Base-by-base conservation (phyloP, 441 rosid species). In the Isatis lusitanica region DNA sequence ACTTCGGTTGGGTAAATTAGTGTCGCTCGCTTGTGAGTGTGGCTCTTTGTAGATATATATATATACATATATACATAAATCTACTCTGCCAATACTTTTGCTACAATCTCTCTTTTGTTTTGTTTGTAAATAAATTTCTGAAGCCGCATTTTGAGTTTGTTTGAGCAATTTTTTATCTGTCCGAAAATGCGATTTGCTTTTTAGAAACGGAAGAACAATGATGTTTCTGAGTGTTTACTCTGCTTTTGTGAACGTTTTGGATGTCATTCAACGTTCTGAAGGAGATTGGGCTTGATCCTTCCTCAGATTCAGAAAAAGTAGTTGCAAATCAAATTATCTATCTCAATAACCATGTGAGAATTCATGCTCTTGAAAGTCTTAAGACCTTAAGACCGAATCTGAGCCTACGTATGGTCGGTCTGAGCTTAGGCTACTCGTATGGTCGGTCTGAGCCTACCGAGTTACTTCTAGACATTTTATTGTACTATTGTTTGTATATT, bases 21-120 rank as follows among this genome's bases (percentile, higher is more conserved):
- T 61, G 42, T 50, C 33, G 10, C 47, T 6, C 13, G 15, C 16
- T 42, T 42, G 47, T 43, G 44, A 47, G 56, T 63, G 65, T 55
- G 40, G 13, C 40, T 65, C 17, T 12, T 66, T 47, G 66, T 73
- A 46, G 26, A 56, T 67, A 56, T 57, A 63, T 57, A 58, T 74
- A 24, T 36, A 56, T 67, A 56, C 46, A 63, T 57, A 58, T 74
- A 24, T 73, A 26, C 24, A 21, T 26, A 3, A 26, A 26, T 26
- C 31, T 26, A 52, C 35, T 39, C 52, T 43, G 18, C 48, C 63
- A 48, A 59, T 67, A 43, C 64, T 51, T 67, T 18, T 65, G 52
- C 7, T 51, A 12, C 63, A 42, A 31, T 36, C 44, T 58, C 28
- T 33, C 28, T 17, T 35, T 33, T 26, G 36, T 18, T 43, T 42